phyloP scores from a whole-genome alignment of 257 asterid species.

The Salvia miltiorrhiza region DNA sequence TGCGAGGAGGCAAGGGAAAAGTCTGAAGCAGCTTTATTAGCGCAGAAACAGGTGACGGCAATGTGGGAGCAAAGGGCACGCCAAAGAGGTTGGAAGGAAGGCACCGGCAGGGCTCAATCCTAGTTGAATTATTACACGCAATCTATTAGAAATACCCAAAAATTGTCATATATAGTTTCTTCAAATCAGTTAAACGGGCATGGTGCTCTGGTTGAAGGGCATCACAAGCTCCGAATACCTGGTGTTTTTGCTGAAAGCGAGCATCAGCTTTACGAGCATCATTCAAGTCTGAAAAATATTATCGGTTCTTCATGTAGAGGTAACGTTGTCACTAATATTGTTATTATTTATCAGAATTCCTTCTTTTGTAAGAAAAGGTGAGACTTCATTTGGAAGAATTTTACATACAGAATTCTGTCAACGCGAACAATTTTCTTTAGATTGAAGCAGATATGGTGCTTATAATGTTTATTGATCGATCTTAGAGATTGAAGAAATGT shows the following conservation, averaged over 20 bases:
- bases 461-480: slow-evolving; percentile 8
- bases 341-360: slow-evolving; percentile 24
- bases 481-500: neutral
- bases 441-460: neutral
- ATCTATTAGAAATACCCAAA: slow-evolving; percentile 14
- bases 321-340: slow-evolving; percentile 23
- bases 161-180: slow-evolving; percentile 11
- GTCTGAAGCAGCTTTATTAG: slow-evolving; percentile 61
- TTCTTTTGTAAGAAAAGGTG: slow-evolving; percentile 25
- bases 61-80: slow-evolving; percentile 90
- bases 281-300: slow-evolving; percentile 15
- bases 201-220: slow-evolving; percentile 11
- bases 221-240: neutral
- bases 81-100: slow-evolving; percentile 87
- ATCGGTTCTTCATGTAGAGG: slow-evolving; percentile 24
- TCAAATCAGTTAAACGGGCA: neutral
- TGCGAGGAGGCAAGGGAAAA: slow-evolving; percentile 97
- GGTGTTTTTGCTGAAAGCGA: slow-evolving; percentile 24
- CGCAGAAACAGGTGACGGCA: slow-evolving; percentile 71
- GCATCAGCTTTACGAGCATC: slow-evolving; percentile 15
- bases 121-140: slow-evolving; percentile 19
- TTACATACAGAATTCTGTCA: neutral
- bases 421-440: slow-evolving; percentile 7
- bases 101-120: slow-evolving; percentile 34
- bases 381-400: slow-evolving; percentile 20